These are phyloP conservation scores for Xylaria palmicola DNA, from an alignment of 495 filamentous ascomycete genomes.

Conservation along the genomic window DNA sequence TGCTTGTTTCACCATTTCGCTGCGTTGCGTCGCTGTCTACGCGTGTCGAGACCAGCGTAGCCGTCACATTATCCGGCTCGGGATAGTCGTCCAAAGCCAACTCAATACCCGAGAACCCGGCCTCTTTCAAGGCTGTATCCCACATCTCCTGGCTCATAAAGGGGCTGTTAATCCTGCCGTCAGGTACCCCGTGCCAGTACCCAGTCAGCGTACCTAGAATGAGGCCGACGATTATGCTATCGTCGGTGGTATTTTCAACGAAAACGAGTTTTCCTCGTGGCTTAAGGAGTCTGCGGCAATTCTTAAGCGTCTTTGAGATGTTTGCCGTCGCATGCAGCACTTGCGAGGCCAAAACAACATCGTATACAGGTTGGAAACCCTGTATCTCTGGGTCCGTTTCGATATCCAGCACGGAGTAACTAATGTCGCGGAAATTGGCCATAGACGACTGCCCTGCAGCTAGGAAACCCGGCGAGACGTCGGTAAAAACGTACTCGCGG, in stretches of 20 bases:
- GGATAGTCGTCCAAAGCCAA: slow-evolving; percentile 14
- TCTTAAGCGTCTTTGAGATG: slow-evolving; percentile 38
- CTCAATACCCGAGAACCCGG: slow-evolving; percentile 49
- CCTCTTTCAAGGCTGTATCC: slow-evolving; percentile 33
- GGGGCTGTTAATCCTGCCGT: slow-evolving; percentile 37
- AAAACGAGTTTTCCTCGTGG: slow-evolving; percentile 34
- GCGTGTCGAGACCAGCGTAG: slow-evolving; percentile 15
- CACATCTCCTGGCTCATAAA: slow-evolving; percentile 35
- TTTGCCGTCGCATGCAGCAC: slow-evolving; percentile 48
- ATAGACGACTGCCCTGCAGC: slow-evolving; percentile 37
- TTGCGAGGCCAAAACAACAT: slow-evolving; percentile 46
- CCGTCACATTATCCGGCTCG: slow-evolving; percentile 11
- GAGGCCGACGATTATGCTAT: slow-evolving; percentile 15
- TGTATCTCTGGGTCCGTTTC: slow-evolving; percentile 42
- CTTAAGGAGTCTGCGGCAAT: slow-evolving; percentile 46
- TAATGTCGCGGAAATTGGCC: slow-evolving; percentile 21
- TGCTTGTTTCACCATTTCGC: neutral
- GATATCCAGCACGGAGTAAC: slow-evolving; percentile 37
- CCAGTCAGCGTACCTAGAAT: slow-evolving; percentile 19
- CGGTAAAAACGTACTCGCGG: slow-evolving; percentile 43
- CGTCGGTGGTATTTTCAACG: slow-evolving; percentile 20
- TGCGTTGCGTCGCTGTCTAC: neutral
- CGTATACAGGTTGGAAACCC: slow-evolving; percentile 45
- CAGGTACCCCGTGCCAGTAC: slow-evolving; percentile 40
- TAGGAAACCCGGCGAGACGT: slow-evolving; percentile 50